Percentiles rank a stretch among this genome's conserved stretches.
These are phyloP conservation scores for Logfia minima DNA, from an alignment of 129 eudicot genomes.

Conservation along the genomic window DNA sequence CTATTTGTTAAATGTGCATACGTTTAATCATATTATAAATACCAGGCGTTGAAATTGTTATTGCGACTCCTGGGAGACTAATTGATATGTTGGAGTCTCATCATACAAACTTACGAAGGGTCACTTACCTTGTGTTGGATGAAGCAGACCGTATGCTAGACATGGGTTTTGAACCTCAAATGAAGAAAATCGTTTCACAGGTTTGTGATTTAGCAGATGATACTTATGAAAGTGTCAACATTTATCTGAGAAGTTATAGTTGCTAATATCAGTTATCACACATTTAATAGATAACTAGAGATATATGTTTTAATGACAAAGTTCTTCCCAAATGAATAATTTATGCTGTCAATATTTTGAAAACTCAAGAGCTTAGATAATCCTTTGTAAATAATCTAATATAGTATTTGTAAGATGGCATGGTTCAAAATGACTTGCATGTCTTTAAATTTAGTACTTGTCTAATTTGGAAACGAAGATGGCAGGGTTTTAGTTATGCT, in stretches of 20 bases:
- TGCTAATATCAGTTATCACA: not conserved
- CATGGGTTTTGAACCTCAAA: constrained; percentile 99
- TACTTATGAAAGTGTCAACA: not conserved
- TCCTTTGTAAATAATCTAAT: too few species aligned
- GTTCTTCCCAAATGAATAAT: not conserved
- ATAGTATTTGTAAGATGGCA: not conserved
- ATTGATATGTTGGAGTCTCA: constrained; percentile 95
- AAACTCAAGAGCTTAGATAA: too few species aligned
- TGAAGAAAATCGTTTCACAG: constrained; percentile 87
- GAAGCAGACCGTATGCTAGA: constrained; percentile 98
- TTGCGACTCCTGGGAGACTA: constrained; percentile 95
- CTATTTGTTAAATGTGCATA: not conserved
- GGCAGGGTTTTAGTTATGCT: not conserved
- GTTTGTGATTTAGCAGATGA: constrained; percentile 39
- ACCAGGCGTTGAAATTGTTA: constrained; percentile 86
- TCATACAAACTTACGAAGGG: constrained; percentile 86
- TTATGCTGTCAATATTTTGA: not conserved
- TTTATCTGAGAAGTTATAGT: not conserved
- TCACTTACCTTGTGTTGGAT: constrained; percentile 89
- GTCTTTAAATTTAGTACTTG: not conserved
- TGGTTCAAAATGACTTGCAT: not conserved
- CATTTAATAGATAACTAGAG: too few species aligned
- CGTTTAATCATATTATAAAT: not conserved
- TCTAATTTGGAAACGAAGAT: not conserved
- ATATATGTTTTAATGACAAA: not conserved